Base-by-base conservation (phyloP, 805 yeast species). In the Candida quercuum region DNA sequence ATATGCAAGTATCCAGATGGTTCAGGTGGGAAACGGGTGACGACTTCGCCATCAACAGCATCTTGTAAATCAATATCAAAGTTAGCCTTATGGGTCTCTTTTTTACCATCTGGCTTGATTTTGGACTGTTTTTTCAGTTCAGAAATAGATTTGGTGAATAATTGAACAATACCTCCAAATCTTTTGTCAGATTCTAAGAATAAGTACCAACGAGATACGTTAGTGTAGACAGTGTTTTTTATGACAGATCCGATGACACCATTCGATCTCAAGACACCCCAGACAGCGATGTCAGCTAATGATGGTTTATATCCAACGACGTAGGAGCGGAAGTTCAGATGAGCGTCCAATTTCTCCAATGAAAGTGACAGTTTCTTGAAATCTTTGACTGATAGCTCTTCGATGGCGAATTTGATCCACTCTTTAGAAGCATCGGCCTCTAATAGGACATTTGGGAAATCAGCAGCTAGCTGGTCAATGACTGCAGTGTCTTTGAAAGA, bases 21-120 rank as follows among this genome's bases (percentile, higher is more conserved):
- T 71, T 93, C 99, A 48, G 99, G 99, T 42, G 96, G 99, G 79
- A 93, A 93, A 69, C 99, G 84, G 38, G 99, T 94, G 38, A 94
- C 98, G 40, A 93, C 99, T 65, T 89, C 71, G 48, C 99, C 99
- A 40, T 83, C 79, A 55, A 75, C 79, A 41, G 99, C 99, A 60
- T 80, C 94, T 42, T 84, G 85, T 49, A 93, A 76, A 55, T 86
- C 93, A 56, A 93, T 93, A 60, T 89, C 97, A 51, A 84, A 93
- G 63, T 84, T 89, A 45, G 99, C 98, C 69, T 87, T 86, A 72
- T 87, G 94, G 37, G 80, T 70, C 64, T 86, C 93, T 66, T 87
- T 88, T 54, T 69, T 68, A 52, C 81, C 85, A 39, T 72, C 73
- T 7, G 56, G 49, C 42, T 51, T 53, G 15, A 60, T 63, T 60